Base-by-base conservation (phyloP, 108 stramenopile genomes). In the Cyclotella kingstonii region DNA sequence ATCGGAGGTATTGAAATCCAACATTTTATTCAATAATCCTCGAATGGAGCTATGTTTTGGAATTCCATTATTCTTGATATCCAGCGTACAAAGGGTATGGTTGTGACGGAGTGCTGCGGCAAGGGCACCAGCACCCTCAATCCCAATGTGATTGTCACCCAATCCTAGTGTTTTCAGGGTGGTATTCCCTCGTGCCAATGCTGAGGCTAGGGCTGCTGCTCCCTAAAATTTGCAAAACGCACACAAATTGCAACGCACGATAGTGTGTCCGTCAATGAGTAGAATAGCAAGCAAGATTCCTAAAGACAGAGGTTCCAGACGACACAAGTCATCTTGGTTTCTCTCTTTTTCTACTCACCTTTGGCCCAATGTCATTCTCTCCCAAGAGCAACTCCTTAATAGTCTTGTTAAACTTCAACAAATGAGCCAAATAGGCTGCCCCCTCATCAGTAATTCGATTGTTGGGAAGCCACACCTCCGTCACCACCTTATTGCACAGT, bases 31-130 rank as follows among this genome's bases (percentile, higher is more conserved):
- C 33, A 73, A 43, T 21, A 73, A 53, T 36, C 41, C 42, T 18
- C 72, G 56, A 44, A 73, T 65, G 45, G 72, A 73, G 41, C 63
- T 65, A 31, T 47, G 27, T 26, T 31, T 40, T 0, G 72, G 63
- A 40, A 73, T 73, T 15, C 62, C 66, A 57, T 75, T 75, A 19
- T 56, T 61, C 49, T 75, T 71, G 9, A 77, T 29, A 19, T 77
- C 70, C 19, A 77, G 45, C 2, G 63, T 66, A 10, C 47, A 36
- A 36, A 77, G 51, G 4, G 34, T 52, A 41, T 60, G 70, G 54
- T 77, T 77, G 56, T 77, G 70, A 26, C 70, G 49, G 35, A 77
- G 33, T 17, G 76, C 76, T 23, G 63, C 74, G 18, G 74, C 74
- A 49, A 70, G 58, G 1, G 63, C 65, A 22, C 64, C 70, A 0